These are phyloP conservation scores for Phaeosphaeria sp. DNA, from an alignment of 2,329 filamentous ascomycete genomes.

Conservation along the genomic window DNA sequence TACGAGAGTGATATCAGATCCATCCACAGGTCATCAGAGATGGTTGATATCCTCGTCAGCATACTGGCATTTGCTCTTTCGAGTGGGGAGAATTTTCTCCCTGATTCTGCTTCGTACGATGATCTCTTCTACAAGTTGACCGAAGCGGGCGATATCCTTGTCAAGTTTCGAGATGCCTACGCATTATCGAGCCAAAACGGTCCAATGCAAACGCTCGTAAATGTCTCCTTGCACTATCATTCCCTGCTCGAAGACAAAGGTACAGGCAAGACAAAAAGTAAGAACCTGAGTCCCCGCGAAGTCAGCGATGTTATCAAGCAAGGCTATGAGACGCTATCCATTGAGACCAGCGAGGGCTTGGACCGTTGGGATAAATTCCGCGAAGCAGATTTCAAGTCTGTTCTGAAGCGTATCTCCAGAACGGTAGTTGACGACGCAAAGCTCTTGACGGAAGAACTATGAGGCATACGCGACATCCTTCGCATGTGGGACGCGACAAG, in stretches of 20 bases:
- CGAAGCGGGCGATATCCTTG: constrained; percentile 82
- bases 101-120: constrained; percentile 85
- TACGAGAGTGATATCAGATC: constrained; percentile 80
- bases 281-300: constrained; percentile 79
- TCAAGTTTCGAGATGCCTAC: constrained; percentile 83
- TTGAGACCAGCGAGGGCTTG: constrained; percentile 85
- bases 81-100: constrained; percentile 87
- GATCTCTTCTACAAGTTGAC: constrained; percentile 99
- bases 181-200: constrained; percentile 48
- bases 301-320: constrained; percentile 93
- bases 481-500: no score
- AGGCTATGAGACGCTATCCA: constrained; percentile 92
- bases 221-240: constrained; percentile 85
- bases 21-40: constrained; percentile 70
- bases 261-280: constrained; percentile 59
- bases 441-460: constrained; percentile 47
- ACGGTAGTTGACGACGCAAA: constrained; percentile 76
- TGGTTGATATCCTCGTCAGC: constrained; percentile 81
- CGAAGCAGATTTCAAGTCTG: constrained; percentile 81
- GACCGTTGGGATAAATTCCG: constrained; percentile 86
- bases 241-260: constrained; percentile 71
- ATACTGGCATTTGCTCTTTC: constrained; percentile 84
- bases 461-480: not conserved
- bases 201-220: constrained; percentile 84
- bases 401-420: constrained; percentile 87